Conservation (phyloP, 2,329 filamentous ascomycete genomes). For the Colletotrichum paranaense region DNA sequence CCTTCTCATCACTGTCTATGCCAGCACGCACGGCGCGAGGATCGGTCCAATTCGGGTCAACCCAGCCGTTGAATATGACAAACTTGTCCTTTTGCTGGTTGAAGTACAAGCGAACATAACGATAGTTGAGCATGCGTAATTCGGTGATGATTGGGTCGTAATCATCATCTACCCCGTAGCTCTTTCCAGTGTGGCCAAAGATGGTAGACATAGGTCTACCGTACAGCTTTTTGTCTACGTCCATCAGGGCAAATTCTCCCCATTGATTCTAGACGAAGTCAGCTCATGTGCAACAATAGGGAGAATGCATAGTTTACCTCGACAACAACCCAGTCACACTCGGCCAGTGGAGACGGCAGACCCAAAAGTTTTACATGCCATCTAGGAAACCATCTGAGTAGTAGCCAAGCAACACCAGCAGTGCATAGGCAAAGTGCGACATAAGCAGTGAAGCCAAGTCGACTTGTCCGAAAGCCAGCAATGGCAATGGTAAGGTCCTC, state of each 20-base stretch:
- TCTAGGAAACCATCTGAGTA: slow-evolving; percentile 89
- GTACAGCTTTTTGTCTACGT: slow-evolving; percentile 67
- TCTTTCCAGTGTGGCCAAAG: slow-evolving; percentile 76
- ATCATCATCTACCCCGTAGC: slow-evolving; percentile 70
- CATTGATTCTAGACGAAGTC: slow-evolving; percentile 79
- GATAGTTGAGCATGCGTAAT: slow-evolving; percentile 86
- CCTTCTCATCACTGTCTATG: slow-evolving; percentile 89
- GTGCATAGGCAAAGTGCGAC: slow-evolving; percentile 76
- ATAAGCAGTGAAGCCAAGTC: slow-evolving; percentile 76
- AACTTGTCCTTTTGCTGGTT: slow-evolving; percentile 93
- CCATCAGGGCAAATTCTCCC: slow-evolving; percentile 87
- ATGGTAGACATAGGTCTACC: slow-evolving; percentile 69
- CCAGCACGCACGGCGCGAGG: slow-evolving; percentile 80
- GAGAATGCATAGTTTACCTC: slow-evolving; percentile 65
- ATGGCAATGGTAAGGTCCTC: slow-evolving; percentile 96
- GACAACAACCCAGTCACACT: slow-evolving; percentile 91
- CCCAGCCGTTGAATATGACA: slow-evolving; percentile 88
- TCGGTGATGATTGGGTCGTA: slow-evolving; percentile 81
- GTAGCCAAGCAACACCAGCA: slow-evolving; percentile 81
- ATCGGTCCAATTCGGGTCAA: slow-evolving; percentile 89
- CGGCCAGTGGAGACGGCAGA: slow-evolving; percentile 72
- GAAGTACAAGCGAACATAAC: slow-evolving; percentile 93
- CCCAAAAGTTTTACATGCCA: slow-evolving; percentile 87
- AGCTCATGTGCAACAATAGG: slow-evolving; percentile 1
- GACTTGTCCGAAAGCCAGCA: slow-evolving; percentile 87